A percentile compares a stretch with the other conserved stretches of the same genome.
These are phyloP conservation scores for Hippophae gyantsensis DNA, from an alignment of 306 rosid genomes.

Conservation along the genomic window DNA sequence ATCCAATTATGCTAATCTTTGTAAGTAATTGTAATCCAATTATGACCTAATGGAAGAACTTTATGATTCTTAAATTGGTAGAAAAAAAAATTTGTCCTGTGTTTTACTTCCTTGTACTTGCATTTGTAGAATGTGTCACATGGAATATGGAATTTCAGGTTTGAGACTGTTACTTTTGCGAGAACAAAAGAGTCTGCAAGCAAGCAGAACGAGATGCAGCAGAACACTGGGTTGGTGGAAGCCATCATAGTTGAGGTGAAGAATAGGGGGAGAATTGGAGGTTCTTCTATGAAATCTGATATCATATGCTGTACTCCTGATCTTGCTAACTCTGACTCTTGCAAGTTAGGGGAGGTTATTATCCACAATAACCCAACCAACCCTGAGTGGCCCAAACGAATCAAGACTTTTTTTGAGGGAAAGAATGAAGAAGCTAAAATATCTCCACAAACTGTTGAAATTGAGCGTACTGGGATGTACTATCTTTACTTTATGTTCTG, in stretches of 20 bases:
- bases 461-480: slow-evolving; percentile 72
- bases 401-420: slow-evolving; percentile 60
- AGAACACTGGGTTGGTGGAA: slow-evolving; percentile 70
- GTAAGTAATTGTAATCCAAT: no score
- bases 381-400: slow-evolving; percentile 44
- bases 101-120: slow-evolving; percentile 5
- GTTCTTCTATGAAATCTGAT: slow-evolving; percentile 48
- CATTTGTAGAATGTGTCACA: slow-evolving; percentile 6
- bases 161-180: slow-evolving; percentile 52
- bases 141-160: slow-evolving; percentile 43
- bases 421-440: slow-evolving; percentile 24
- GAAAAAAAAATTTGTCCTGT: background rate
- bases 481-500: slow-evolving; percentile 85
- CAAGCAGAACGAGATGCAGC: slow-evolving; percentile 48
- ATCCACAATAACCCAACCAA: slow-evolving; percentile 43
- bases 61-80: no score
- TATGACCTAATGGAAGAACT: no score
- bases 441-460: slow-evolving; percentile 26
- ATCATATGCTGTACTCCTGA: slow-evolving; percentile 45
- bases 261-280: slow-evolving; percentile 65
- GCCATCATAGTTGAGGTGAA: slow-evolving; percentile 71
- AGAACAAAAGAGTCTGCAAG: slow-evolving; percentile 52
- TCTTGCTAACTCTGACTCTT: slow-evolving; percentile 34
- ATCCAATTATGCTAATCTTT: no score
- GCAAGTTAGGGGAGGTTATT: slow-evolving; percentile 65